phyloP scores from a whole-genome alignment of 2,329 filamentous ascomycete genomes.

The Chaetomiaceae sp. region DNA sequence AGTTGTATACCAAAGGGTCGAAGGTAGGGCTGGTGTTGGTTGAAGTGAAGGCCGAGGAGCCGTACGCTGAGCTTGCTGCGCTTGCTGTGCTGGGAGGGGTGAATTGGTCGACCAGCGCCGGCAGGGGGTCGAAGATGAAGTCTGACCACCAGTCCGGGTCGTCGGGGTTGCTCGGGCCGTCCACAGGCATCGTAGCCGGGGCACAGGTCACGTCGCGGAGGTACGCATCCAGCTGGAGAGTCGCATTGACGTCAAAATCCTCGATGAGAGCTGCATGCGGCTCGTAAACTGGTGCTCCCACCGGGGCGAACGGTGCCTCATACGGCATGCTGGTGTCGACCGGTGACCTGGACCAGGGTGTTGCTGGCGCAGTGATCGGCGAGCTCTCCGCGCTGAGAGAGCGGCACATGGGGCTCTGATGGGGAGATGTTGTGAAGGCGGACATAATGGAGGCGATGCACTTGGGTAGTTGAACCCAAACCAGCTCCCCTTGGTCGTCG shows the following conservation, averaged over 20 bases:
- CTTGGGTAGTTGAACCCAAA: constrained; percentile 2
- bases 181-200: not conserved
- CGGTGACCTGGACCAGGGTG: not conserved
- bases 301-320: not conserved
- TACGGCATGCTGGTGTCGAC: not conserved
- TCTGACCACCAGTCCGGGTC: not conserved
- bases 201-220: not conserved
- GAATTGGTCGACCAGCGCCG: not conserved
- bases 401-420: constrained; percentile 2
- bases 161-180: not conserved
- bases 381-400: not conserved
- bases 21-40: not conserved
- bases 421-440: not conserved
- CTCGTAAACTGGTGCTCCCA: not conserved
- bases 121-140: not conserved
- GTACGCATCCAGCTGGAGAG: not conserved
- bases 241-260: constrained; percentile 7
- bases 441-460: not conserved
- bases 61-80: not conserved
- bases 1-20: not conserved
- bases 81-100: not conserved
- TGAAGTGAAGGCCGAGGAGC: not conserved
- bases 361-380: not conserved
- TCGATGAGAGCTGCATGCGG: constrained; percentile 2
- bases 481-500: constrained; percentile 12